phyloP scores from a whole-genome alignment of 2,329 filamentous ascomycete species.

The Arthrocladium fulminans region DNA sequence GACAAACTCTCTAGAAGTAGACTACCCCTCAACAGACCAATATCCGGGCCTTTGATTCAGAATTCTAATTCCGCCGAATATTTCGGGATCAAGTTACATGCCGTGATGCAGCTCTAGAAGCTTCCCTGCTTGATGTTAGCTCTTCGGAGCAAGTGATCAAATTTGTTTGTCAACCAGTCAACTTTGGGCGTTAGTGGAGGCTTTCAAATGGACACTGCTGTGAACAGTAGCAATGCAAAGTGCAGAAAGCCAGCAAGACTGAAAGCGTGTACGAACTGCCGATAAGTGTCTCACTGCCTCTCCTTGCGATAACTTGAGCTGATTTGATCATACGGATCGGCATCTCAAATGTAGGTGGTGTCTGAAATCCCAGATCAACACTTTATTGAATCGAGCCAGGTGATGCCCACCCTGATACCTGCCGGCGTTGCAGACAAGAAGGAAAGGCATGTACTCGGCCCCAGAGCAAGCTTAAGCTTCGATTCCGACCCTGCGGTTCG shows the following conservation, averaged over 20 bases:
- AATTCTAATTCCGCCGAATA: too few relatives aligned
- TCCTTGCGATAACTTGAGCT: not conserved
- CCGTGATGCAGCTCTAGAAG: too few relatives aligned
- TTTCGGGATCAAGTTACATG: too few relatives aligned
- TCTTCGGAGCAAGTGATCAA: too few relatives aligned
- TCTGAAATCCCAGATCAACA: not conserved
- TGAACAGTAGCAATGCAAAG: not conserved
- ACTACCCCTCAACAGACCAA: too few relatives aligned
- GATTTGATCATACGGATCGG: conserved; percentile 8
- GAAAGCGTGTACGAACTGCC: conserved; percentile 2
- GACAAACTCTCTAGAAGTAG: too few relatives aligned
- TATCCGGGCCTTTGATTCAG: too few relatives aligned
- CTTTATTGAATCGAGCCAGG: conserved; percentile 9
- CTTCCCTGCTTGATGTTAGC: too few relatives aligned
- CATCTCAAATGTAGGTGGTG: conserved; percentile 14
- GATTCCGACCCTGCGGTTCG: conserved; percentile 29
- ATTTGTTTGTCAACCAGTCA: too few relatives aligned
- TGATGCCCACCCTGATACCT: conserved; percentile 7
- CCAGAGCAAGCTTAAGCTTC: conserved; percentile 9
- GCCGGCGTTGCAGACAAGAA: conserved; percentile 11
- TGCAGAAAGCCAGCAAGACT: not conserved
- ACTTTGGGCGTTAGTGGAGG: too few relatives aligned
- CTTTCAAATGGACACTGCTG: too few relatives aligned
- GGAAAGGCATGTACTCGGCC: conserved; percentile 13
- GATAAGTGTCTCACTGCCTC: conserved; percentile 2